Conservation (phyloP, 768 basidiomycete species). For the Mycena maculata region DNA sequence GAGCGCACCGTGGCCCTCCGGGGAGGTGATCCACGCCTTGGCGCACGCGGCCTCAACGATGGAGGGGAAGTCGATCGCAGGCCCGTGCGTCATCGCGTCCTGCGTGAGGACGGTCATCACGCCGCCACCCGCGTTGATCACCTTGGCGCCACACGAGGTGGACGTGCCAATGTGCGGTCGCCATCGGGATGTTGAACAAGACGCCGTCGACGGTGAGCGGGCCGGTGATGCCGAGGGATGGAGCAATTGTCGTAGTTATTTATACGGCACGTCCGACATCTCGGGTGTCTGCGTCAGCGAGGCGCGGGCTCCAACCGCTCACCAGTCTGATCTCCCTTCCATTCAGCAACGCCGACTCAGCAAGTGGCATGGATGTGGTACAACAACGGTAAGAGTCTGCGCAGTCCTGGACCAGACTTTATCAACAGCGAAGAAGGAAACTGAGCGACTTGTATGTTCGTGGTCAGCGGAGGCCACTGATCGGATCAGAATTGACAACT, state of each 20-base stretch:
- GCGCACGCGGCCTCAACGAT: slow-evolving; percentile 85
- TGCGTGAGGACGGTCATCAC: slow-evolving; percentile 92
- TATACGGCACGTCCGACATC: slow-evolving; percentile 81
- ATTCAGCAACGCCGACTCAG: no score
- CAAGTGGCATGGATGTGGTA: no score
- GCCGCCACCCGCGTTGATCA: slow-evolving; percentile 95
- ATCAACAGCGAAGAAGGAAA: no score
- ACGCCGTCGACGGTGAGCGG: slow-evolving; percentile 92
- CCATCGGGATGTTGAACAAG: slow-evolving; percentile 94
- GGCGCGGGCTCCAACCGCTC: slow-evolving; percentile 71
- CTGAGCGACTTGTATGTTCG: no score
- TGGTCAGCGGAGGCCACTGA: no score
- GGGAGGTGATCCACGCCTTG: slow-evolving; percentile 86
- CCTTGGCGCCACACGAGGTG: slow-evolving; percentile 97
- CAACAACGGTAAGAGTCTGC: no score
- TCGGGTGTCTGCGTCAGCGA: slow-evolving; percentile 89
- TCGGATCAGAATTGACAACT: no score
- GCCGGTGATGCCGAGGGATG: slow-evolving; percentile 96
- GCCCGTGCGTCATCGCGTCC: slow-evolving; percentile 98
- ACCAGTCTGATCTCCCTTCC: background rate
- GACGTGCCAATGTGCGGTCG: slow-evolving; percentile 99
- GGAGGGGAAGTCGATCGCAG: slow-evolving; percentile 94
- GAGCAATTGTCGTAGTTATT: slow-evolving; percentile 94
- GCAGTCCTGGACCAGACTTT: no score
- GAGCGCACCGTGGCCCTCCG: slow-evolving; percentile 80